phyloP scores from a whole-genome alignment of 257 asterid genomes.

The Forsythia suspensa region DNA sequence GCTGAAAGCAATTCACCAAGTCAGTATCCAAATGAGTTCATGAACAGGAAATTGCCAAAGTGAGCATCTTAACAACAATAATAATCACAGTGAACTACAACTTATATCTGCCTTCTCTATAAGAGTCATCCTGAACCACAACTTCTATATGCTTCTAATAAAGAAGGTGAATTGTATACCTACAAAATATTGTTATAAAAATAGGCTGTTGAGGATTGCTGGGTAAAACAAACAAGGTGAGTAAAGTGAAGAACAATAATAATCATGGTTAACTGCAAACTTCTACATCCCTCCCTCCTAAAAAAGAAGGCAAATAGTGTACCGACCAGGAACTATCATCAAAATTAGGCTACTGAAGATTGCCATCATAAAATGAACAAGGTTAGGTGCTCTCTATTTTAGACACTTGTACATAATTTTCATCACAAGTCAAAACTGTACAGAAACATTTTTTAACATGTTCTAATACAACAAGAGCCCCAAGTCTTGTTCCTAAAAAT shows the following conservation, averaged over 20 bases:
- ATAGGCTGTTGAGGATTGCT: not conserved
- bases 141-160: not conserved
- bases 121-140: not conserved
- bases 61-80: not conserved
- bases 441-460: not conserved
- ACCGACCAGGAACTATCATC: not conserved
- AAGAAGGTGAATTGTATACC: not conserved
- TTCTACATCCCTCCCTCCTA: not conserved
- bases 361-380: not conserved
- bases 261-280: not conserved
- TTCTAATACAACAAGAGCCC: not conserved
- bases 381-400: not conserved
- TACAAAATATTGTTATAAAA: not conserved
- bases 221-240: not conserved
- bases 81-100: not conserved
- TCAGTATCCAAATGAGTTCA: not conserved
- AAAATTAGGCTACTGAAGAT: not conserved
- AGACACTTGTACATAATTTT: not conserved
- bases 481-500: not conserved
- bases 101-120: not conserved
- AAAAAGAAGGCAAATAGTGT: not conserved
- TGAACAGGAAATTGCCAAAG: not conserved
- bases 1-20: constrained; percentile 53
- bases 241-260: not conserved
- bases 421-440: not conserved